Percentiles rank a stretch among this genome's conserved stretches.
These are phyloP conservation scores for Apiospora hydei DNA, from an alignment of 2,329 filamentous ascomycete species.

Conservation along the genomic window DNA sequence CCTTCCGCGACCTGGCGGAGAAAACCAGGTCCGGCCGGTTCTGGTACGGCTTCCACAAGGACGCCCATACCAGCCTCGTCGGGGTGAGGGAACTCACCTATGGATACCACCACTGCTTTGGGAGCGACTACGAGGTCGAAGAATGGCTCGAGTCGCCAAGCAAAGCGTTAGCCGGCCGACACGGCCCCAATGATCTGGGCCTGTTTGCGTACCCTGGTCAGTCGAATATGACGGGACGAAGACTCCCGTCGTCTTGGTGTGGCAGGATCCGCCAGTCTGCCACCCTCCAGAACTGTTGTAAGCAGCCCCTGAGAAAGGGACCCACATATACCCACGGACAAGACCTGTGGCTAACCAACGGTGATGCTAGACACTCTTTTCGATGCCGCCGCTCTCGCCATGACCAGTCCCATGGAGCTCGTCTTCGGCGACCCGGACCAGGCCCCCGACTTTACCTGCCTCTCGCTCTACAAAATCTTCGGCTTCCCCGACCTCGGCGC, in stretches of 20 bases:
- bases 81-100: slow-evolving; percentile 72
- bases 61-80: slow-evolving; percentile 67
- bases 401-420: slow-evolving; percentile 62
- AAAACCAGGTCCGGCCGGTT: slow-evolving; percentile 54
- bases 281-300: slow-evolving; percentile 46
- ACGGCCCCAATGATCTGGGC: slow-evolving; percentile 43
- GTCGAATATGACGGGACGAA: slow-evolving; percentile 73
- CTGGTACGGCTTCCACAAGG: slow-evolving; percentile 67
- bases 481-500: slow-evolving; percentile 71
- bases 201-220: slow-evolving; percentile 73
- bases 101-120: slow-evolving; percentile 64
- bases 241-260: slow-evolving; percentile 66
- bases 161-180: slow-evolving; percentile 34
- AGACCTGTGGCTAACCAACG: slow-evolving; percentile 25
- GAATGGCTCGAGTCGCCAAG: slow-evolving; percentile 48
- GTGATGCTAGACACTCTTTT: slow-evolving; percentile 56
- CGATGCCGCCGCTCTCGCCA: slow-evolving; percentile 71
- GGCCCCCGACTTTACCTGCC: slow-evolving; percentile 66
- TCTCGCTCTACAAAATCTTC: slow-evolving; percentile 73
- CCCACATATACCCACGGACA: slow-evolving; percentile 28
- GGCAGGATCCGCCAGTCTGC: slow-evolving; percentile 44
- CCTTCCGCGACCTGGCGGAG: slow-evolving; percentile 60
- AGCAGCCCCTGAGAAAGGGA: not conserved
- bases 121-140: slow-evolving; percentile 59
- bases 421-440: slow-evolving; percentile 51